phyloP scores from a whole-genome alignment of 768 basidiomycete genomes.

The Myochromella boudieri region DNA sequence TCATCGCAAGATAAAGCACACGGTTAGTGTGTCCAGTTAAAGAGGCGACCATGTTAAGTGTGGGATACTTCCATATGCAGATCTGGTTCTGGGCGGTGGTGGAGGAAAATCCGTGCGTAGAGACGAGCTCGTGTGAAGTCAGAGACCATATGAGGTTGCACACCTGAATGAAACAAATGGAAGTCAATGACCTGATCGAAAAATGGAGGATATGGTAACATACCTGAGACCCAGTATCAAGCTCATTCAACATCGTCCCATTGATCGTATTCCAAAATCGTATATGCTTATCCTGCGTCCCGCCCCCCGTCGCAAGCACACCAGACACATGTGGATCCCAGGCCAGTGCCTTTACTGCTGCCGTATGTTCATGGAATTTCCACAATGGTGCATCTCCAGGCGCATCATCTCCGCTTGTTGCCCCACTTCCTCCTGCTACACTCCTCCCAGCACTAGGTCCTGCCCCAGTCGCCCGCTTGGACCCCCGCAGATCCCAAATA shows the following conservation, averaged over 20 bases:
- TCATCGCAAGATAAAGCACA: slow-evolving; percentile 96
- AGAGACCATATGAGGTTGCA: slow-evolving; percentile 97
- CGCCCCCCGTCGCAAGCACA: slow-evolving; percentile 91
- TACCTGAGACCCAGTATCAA: slow-evolving; percentile 97
- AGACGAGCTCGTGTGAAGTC: slow-evolving; percentile 96
- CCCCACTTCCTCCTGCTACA: background rate
- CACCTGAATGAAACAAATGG: slow-evolving; percentile 53
- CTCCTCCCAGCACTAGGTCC: slow-evolving; percentile 17
- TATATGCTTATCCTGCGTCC: slow-evolving; percentile 98
- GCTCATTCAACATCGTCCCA: slow-evolving; percentile 80
- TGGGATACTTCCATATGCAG: slow-evolving; percentile 93
- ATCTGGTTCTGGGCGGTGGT: slow-evolving; percentile 96
- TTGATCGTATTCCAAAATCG: slow-evolving; percentile 94
- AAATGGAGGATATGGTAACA: slow-evolving; percentile 23
- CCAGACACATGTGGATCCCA: slow-evolving; percentile 97
- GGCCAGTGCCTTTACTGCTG: slow-evolving; percentile 96
- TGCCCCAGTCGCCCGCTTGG: slow-evolving; percentile 23
- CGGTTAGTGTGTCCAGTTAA: slow-evolving; percentile 94
- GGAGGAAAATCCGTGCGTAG: slow-evolving; percentile 95
- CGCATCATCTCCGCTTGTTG: slow-evolving; percentile 25
- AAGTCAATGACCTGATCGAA: slow-evolving; percentile 10
- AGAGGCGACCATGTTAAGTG: slow-evolving; percentile 91
- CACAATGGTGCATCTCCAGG: slow-evolving; percentile 70
- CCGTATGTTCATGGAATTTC: slow-evolving; percentile 96
- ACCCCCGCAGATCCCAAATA: slow-evolving; percentile 88